Percentiles rank a stretch among this genome's conserved stretches.
Conservation (phyloP, 2,329 filamentous ascomycete species). For the Alternaria postmessia region DNA sequence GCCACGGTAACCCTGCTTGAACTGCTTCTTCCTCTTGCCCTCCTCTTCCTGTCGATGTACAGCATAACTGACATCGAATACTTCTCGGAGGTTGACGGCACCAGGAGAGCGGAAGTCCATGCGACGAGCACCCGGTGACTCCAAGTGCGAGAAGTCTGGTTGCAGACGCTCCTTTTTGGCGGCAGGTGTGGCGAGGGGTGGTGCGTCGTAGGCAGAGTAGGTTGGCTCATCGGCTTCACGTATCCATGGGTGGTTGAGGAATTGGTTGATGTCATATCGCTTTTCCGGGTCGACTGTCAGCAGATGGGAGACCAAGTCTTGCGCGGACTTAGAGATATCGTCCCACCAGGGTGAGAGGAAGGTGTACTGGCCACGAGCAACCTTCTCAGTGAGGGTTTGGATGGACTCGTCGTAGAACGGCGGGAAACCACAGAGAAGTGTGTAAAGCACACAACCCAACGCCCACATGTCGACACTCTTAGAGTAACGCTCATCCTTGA, state of each 20-base stretch:
- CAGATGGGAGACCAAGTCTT: conserved; percentile 92
- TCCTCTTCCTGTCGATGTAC: conserved; percentile 98
- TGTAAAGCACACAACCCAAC: conserved; percentile 94
- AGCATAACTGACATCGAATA: conserved; percentile 98
- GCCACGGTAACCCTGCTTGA: conserved; percentile 73
- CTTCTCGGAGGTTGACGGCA: conserved; percentile 92
- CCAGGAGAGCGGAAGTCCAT: conserved; percentile 96
- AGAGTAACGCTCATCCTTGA: conserved; percentile 98
- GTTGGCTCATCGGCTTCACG: conserved; percentile 73
- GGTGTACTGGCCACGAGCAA: conserved; percentile 94
- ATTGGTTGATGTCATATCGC: conserved; percentile 91
- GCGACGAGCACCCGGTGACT: conserved; percentile 71
- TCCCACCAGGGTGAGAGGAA: conserved; percentile 99
- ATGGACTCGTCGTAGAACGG: conserved; percentile 99
- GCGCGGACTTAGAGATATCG: conserved; percentile 92
- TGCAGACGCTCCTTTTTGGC: conserved; percentile 65
- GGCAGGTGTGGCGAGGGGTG: conserved; percentile 74
- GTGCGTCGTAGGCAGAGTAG: conserved; percentile 71
- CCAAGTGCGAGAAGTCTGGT: conserved; percentile 62
- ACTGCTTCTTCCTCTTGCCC: conserved; percentile 86
- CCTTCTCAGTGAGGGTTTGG: conserved; percentile 95
- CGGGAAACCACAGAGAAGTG: conserved; percentile 93
- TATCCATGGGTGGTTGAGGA: conserved; percentile 95
- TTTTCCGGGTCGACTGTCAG: conserved; percentile 94
- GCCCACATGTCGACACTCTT: conserved; percentile 99